These are phyloP conservation scores for Saccharomycopsis sp. DNA, from an alignment of 805 yeast species.

Conservation along the genomic window DNA sequence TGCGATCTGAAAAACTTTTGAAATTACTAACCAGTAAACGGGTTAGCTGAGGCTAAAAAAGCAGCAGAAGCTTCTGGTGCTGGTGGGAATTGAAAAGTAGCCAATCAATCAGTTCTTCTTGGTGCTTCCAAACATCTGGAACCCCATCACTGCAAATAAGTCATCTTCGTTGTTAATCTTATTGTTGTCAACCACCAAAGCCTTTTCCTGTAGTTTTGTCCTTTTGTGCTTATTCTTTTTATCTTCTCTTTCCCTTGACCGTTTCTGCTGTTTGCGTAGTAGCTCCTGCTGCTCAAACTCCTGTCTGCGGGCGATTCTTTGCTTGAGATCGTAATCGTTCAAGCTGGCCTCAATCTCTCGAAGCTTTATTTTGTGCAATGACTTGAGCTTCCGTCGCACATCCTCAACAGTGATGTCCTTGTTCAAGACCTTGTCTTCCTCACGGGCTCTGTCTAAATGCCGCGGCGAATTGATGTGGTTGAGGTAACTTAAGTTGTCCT, in stretches of 20 bases:
- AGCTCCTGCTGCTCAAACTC: slow-evolving; percentile 9
- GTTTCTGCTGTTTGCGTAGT: slow-evolving; percentile 1
- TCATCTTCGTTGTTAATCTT: not conserved
- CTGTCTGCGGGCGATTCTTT: slow-evolving; percentile 14
- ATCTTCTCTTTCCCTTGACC: not conserved
- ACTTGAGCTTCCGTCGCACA: slow-evolving; percentile 10
- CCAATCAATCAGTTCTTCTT: too few species aligned
- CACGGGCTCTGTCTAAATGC: slow-evolving; percentile 41
- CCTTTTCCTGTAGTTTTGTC: slow-evolving; percentile 8
- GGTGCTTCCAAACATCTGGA: not conserved
- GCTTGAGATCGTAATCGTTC: slow-evolving; percentile 14
- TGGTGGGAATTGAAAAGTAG: not conserved
- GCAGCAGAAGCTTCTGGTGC: slow-evolving; percentile 27
- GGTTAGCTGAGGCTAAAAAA: slow-evolving; percentile 45
- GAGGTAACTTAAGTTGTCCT: slow-evolving; percentile 68
- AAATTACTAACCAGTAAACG: too few species aligned
- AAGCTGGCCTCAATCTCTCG: slow-evolving; percentile 11
- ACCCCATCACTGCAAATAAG: slow-evolving; percentile 12
- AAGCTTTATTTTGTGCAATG: slow-evolving; percentile 7
- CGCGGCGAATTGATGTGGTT: slow-evolving; percentile 77
- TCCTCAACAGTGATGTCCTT: slow-evolving; percentile 17
- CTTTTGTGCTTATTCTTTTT: slow-evolving; percentile 3
- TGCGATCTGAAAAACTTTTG: too few species aligned
- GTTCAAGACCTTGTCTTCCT: slow-evolving; percentile 3
- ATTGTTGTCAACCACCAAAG: not conserved